Conservation (phyloP, 768 basidiomycete species). For the Rhizopogon rudus region DNA sequence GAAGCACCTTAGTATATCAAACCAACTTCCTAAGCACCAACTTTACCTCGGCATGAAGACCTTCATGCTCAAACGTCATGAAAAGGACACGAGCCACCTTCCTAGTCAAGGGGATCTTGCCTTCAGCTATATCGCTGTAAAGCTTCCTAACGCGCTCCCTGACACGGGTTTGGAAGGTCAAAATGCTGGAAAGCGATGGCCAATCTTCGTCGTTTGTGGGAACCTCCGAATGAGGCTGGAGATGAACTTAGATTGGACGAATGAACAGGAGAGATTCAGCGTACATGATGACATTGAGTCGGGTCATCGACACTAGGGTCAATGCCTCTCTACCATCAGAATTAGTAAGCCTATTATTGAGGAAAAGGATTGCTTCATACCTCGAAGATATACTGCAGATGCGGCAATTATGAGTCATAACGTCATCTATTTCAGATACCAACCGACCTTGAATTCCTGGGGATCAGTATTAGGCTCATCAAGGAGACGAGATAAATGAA, state of each 20-base stretch:
- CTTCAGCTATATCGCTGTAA: slow-evolving; percentile 66
- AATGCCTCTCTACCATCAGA: slow-evolving; percentile 71
- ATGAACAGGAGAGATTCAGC: slow-evolving; percentile 15
- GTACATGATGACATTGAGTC: slow-evolving; percentile 67
- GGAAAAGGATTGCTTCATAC: slow-evolving; percentile 14
- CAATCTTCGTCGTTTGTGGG: slow-evolving; percentile 79
- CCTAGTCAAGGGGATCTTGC: slow-evolving; percentile 46
- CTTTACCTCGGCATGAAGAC: slow-evolving; percentile 71
- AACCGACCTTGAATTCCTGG: slow-evolving; percentile 62
- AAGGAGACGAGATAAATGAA: slow-evolving; percentile 74
- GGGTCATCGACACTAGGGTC: slow-evolving; percentile 95
- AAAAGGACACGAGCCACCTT: slow-evolving; percentile 76
- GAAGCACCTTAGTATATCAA: not conserved
- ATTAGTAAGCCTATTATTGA: not conserved
- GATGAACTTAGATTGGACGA: not conserved
- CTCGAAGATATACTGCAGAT: slow-evolving; percentile 66
- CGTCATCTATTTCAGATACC: not conserved
- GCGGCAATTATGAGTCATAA: slow-evolving; percentile 1
- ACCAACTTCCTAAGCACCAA: not conserved
- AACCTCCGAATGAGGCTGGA: slow-evolving; percentile 83
- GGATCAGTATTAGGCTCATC: slow-evolving; percentile 82
- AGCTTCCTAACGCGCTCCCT: slow-evolving; percentile 65
- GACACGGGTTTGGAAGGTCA: slow-evolving; percentile 75
- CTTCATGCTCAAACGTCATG: slow-evolving; percentile 92
- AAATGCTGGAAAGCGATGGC: slow-evolving; percentile 69